Evolutionary conservation across 768 basidiomycete species (phyloP).

Genomic region (Lactifluus subvellereus): DNA sequence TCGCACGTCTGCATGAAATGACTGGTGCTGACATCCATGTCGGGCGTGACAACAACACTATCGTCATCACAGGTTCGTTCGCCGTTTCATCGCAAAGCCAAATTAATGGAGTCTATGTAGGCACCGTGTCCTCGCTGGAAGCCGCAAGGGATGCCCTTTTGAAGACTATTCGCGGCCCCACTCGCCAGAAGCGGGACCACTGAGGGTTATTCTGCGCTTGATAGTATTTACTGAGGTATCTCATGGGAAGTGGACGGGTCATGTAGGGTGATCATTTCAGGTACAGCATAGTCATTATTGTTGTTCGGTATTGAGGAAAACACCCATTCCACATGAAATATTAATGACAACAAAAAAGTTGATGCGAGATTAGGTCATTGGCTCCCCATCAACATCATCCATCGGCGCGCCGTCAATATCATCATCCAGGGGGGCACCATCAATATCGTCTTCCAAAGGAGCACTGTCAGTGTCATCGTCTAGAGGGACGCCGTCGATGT

Average conservation of each 20-base stretch:
- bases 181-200: slow-evolving; percentile 17
- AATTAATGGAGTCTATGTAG: slow-evolving; percentile 33
- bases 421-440: slow-evolving; percentile 25
- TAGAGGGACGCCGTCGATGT: slow-evolving; percentile 38
- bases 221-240: slow-evolving; percentile 5
- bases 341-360: neutral
- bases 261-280: neutral
- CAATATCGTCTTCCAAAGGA: slow-evolving; percentile 25
- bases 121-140: slow-evolving; percentile 59
- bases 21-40: slow-evolving; percentile 92
- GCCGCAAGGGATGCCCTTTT: slow-evolving; percentile 76
- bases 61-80: slow-evolving; percentile 70
- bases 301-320: slow-evolving; percentile 4
- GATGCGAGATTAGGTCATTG: slow-evolving; percentile 22
- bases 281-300: slow-evolving; percentile 7
- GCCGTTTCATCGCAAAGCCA: slow-evolving; percentile 8
- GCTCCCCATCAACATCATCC: slow-evolving; percentile 36
- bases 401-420: slow-evolving; percentile 32
- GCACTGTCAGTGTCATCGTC: slow-evolving; percentile 30
- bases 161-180: slow-evolving; percentile 37
- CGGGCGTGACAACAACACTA: slow-evolving; percentile 79
- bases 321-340: neutral
- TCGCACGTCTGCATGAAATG: slow-evolving; percentile 79
- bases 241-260: neutral
- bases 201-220: neutral